Conservation (phyloP, 2,329 filamentous ascomycete species). For the Hymenoscyphus repandus region DNA sequence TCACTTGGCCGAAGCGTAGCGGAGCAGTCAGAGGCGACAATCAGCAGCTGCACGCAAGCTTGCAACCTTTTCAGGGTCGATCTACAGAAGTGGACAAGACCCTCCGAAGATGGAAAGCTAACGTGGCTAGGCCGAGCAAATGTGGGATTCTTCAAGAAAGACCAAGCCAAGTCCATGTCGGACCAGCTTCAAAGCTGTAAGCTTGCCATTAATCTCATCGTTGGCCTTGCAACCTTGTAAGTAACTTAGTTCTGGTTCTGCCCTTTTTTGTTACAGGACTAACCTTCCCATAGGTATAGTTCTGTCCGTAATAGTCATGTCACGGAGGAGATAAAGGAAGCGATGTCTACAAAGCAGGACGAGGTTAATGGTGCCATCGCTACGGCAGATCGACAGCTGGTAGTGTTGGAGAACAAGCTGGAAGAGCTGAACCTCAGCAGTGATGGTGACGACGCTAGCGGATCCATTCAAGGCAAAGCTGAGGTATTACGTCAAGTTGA, state of each 20-base stretch:
- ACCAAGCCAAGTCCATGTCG: conserved; percentile 31
- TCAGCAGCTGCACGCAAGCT: conserved; percentile 27
- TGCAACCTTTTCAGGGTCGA: conserved; percentile 30
- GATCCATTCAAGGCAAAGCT: conserved; percentile 12
- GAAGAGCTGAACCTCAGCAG: conserved; percentile 25
- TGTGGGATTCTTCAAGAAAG: conserved; percentile 33
- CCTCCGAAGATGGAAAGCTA: too few relatives aligned
- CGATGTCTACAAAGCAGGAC: conserved; percentile 27
- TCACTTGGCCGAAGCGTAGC: conserved; percentile 28
- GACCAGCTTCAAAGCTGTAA: conserved; percentile 33
- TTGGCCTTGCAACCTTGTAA: conserved; percentile 31
- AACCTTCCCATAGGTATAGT: conserved; percentile 27
- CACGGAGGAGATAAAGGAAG: conserved; percentile 31
- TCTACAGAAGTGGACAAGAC: conserved; percentile 31
- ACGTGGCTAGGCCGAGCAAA: conserved; percentile 31
- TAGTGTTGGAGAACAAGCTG: conserved; percentile 25
- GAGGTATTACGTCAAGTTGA: conserved; percentile 21
- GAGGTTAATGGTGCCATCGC: conserved; percentile 27
- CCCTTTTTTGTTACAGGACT: conserved; percentile 8
- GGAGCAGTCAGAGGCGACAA: conserved; percentile 27
- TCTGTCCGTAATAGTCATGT: conserved; percentile 30
- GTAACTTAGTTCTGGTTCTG: conserved; percentile 18
- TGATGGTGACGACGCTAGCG: conserved; percentile 15
- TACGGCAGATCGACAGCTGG: conserved; percentile 21
- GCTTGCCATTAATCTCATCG: conserved; percentile 28